phyloP scores from a whole-genome alignment of 345 rosid species.

The Rubroshorea leprosula region DNA sequence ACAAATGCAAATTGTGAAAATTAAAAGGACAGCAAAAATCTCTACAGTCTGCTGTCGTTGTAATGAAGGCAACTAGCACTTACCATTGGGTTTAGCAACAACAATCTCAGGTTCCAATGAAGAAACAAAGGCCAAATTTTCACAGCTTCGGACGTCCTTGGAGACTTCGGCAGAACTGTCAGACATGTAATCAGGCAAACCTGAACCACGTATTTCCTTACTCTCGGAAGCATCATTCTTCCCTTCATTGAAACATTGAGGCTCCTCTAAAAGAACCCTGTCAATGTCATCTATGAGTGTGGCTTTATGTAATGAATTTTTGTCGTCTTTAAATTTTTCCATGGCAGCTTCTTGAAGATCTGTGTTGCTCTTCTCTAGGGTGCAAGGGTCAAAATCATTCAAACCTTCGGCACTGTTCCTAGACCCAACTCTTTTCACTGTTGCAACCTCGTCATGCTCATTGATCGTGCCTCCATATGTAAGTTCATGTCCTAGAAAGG shows the following conservation, averaged over 20 bases:
- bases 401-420: background rate
- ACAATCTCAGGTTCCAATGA: slow-evolving; percentile 3
- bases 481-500: background rate
- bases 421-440: background rate
- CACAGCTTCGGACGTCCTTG: slow-evolving; percentile 8
- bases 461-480: no score
- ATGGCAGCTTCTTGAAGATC: slow-evolving; percentile 1
- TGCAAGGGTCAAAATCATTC: slow-evolving; percentile 3
- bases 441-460: no score
- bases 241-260: background rate
- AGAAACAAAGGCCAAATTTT: background rate
- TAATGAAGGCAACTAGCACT: slow-evolving; percentile 2
- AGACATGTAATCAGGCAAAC: background rate
- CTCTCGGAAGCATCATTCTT: background rate
- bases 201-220: slow-evolving; percentile 10
- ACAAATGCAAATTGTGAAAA: background rate
- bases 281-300: background rate
- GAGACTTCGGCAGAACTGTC: background rate
- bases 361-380: slow-evolving; percentile 6
- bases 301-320: slow-evolving; percentile 7
- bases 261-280: background rate
- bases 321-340: slow-evolving; percentile 4
- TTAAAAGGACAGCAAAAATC: background rate
- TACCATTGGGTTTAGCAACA: slow-evolving; percentile 13
- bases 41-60: background rate